Conservation (phyloP, 352 stramenopile species). For the Globisporangium recalcitrans region DNA sequence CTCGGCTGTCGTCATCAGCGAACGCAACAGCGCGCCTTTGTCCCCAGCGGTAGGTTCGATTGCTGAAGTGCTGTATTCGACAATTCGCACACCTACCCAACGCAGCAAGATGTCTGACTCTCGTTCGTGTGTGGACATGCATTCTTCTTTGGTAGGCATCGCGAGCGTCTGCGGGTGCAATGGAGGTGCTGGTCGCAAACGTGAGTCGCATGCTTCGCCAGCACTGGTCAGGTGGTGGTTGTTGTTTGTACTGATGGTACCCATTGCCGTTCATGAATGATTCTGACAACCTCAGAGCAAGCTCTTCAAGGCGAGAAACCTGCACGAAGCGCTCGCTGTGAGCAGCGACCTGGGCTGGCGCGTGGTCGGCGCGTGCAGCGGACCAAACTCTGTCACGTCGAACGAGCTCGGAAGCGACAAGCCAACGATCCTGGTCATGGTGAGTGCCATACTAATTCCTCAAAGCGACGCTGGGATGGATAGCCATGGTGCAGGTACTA, state of each 20-base stretch:
- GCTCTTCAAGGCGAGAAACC: conserved; percentile 57
- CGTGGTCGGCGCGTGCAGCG: conserved; percentile 65
- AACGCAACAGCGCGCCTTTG: conserved; percentile 65
- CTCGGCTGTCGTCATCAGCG: conserved; percentile 56
- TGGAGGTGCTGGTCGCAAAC: conserved; percentile 74
- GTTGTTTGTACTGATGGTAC: not conserved
- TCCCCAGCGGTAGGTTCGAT: conserved; percentile 51
- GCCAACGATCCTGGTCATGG: conserved; percentile 81
- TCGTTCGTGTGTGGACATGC: not conserved
- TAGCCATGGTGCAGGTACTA: no score
- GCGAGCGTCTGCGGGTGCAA: conserved; percentile 61
- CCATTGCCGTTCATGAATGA: not conserved
- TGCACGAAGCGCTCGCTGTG: conserved; percentile 63
- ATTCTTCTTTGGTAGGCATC: conserved; percentile 29
- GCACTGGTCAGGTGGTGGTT: no score
- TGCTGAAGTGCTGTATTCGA: no score
- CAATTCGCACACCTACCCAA: no score
- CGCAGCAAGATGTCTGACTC: not conserved
- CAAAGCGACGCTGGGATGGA: no score
- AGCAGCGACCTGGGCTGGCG: conserved; percentile 67
- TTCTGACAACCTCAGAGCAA: conserved; percentile 31
- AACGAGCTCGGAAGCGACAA: conserved; percentile 38
- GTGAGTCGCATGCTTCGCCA: conserved; percentile 20
- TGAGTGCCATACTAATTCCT: conserved; percentile 19
- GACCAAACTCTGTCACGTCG: conserved; percentile 61